These are phyloP conservation scores for Fusarium sp. DNA, from an alignment of 2,329 filamentous ascomycete species.

Conservation along the genomic window DNA sequence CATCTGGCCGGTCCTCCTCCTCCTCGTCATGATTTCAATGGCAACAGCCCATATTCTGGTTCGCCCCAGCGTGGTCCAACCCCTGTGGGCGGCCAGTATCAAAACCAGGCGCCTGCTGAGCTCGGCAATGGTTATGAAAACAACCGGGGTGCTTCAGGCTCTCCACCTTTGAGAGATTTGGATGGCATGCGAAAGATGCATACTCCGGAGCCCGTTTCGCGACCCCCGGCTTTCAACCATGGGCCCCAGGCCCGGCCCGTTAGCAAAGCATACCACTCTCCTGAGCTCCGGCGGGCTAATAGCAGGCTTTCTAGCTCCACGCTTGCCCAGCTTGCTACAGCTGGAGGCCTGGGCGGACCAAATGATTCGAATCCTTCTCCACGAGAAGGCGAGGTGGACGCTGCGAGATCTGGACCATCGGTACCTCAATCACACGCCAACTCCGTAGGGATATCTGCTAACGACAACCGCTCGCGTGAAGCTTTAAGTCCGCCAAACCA, in stretches of 20 bases:
- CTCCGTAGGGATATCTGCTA: conserved; percentile 65
- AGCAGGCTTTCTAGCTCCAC: conserved; percentile 87
- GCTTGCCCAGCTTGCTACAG: conserved; percentile 81
- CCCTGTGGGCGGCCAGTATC: conserved; percentile 54
- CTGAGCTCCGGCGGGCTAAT: conserved; percentile 83
- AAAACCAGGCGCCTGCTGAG: conserved; percentile 60
- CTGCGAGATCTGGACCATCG: conserved; percentile 56
- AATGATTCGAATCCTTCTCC: conserved; percentile 46
- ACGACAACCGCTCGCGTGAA: conserved; percentile 66
- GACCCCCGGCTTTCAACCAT: conserved; percentile 84
- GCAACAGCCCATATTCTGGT: conserved; percentile 44
- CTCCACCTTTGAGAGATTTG: conserved; percentile 62
- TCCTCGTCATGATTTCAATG: conserved; percentile 39
- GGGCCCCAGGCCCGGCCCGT: conserved; percentile 76
- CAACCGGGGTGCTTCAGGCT: conserved; percentile 53
- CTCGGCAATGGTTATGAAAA: conserved; percentile 68
- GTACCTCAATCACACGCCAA: conserved; percentile 64
- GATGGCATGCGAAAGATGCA: conserved; percentile 67
- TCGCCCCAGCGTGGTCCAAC: conserved; percentile 52
- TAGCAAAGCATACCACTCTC: conserved; percentile 76
- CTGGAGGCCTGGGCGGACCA: conserved; percentile 65
- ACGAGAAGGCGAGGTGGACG: conserved; percentile 50
- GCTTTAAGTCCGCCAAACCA: conserved; percentile 57
- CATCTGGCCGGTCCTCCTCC: conserved; percentile 42
- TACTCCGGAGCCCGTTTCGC: conserved; percentile 80